Base-by-base conservation (phyloP, 345 rosid species). In the Dovyalis caffra region DNA sequence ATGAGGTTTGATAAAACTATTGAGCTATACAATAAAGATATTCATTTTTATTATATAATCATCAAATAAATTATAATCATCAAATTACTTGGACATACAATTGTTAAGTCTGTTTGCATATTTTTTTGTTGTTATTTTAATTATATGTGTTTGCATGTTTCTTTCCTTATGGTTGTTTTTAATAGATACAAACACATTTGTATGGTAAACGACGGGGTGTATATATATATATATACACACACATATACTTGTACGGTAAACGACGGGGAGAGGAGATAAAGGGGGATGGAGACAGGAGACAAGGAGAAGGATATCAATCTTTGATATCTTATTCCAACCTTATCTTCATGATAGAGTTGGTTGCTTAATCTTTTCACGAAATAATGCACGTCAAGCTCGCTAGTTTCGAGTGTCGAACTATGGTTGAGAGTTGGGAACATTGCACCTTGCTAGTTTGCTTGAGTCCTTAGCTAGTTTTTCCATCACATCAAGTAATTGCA, bases 291-390 rank as follows among this genome's bases (percentile, higher is more conserved):
- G 65, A 66, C 16, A 25, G 23, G 70, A 12, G 57, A 49, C 32
- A 34, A 70, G 53, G 28, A 35, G n/a, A 74, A 37, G 28, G 69
- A 32, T 1, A 16, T 34, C 70, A 33, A 49, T 33, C 29, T 18
- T 11, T 12, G 26, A 35, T 28, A 34, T 8, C 61, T n/a, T 72
- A 25, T 18, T 7, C 25, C 37, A 65, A 53, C 64, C 77, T n/a
- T 47, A 4, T 64, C 70, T 65, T 25, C 6, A 16, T 20, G 77
- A 35, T 10, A 37, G 65, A 66, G 53, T 38, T 66, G 47, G 61
- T 75, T 60, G 61, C 26, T 31, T 45, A 18, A 68, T 61, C 73
- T 67, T 58, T 67, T 45, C 73, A 15, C 16, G 9, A 23, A 65
- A 53, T 65, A 16, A 25, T 51, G 21, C 45, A 31, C 8, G 2